A percentile compares a stretch with the other conserved stretches of the same genome.
Evolutionary conservation across 2,329 filamentous ascomycete genomes (phyloP).

Genomic region (Coniochaeta sp.): DNA sequence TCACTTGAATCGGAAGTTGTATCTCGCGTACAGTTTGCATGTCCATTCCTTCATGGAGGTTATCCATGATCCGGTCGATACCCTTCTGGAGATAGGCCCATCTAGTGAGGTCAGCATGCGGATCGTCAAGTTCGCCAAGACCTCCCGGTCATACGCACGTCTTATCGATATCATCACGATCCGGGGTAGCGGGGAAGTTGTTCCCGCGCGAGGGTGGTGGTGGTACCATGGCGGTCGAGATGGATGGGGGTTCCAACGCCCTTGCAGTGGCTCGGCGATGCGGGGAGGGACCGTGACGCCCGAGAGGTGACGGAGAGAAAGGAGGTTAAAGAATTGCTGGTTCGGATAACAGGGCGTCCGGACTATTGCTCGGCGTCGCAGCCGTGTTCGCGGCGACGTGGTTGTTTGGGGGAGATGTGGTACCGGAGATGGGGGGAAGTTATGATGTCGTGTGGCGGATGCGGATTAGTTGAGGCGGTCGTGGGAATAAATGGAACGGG

Average conservation of each 20-base stretch:
- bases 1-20: not conserved
- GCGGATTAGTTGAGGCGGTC: not conserved
- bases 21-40: conserved; percentile 65
- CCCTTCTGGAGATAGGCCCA: conserved; percentile 87
- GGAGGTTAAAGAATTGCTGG: not conserved
- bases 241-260: conserved; percentile 5
- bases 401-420: not conserved
- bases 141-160: conserved; percentile 13
- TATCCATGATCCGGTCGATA: conserved; percentile 88
- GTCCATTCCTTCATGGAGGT: conserved; percentile 86
- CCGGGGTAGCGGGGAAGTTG: conserved; percentile 46
- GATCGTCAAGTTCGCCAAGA: conserved; percentile 1
- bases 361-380: not conserved
- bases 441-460: not conserved
- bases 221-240: conserved; percentile 13
- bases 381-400: not conserved
- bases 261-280: not conserved
- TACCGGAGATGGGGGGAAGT: not conserved
- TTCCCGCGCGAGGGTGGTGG: conserved; percentile 21
- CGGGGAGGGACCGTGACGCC: not conserved
- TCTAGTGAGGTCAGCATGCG: conserved; percentile 35
- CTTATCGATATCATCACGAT: conserved; percentile 49
- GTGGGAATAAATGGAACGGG: not conserved
- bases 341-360: not conserved
- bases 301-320: not conserved